Base-by-base conservation (phyloP, 2,329 filamentous ascomycete genomes). In the Cercospora sp. region DNA sequence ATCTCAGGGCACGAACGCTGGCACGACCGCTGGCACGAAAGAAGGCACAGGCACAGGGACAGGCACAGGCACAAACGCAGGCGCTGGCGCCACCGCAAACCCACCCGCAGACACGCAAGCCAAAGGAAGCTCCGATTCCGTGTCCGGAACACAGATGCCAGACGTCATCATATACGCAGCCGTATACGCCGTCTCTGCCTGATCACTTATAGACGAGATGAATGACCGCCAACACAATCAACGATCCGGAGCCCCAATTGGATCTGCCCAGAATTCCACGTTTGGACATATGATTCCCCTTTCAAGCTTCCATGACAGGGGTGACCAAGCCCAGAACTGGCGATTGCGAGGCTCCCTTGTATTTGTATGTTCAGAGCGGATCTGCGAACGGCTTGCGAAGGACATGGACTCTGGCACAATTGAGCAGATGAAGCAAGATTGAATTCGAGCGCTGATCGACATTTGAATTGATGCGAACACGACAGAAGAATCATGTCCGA, bases 151-250 rank as follows among this genome's bases (percentile, higher is more conserved):
- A 16, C 70, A 72, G 40, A 36, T 58, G 31, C 18, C 31, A 3
- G 42, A 68, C n/a, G 23, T 20, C 26, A 69, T 51, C 16, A 62
- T 73, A 26, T 53, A 68, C 26, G 69, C 68, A 18, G 67, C 65
- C 8, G 69, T 73, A 30, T 72, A 72, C 45, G 71, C 71, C 9
- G 53, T 64, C 3, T 57, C 62, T 18, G 51, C 62, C 5, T 59
- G 18, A 36, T 20, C 26, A 8, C 8, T 16, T 36, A n/a, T 26
- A 3, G n/a, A 10, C 55, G 28, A 31, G 10, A 30, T 16, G 9
- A 45, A 7, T 33, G 6, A 42, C 10, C 51, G n/a, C 16, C 51
- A 20, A 16, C 31, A 28, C 10, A 55, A 55, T 30, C 48, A 16
- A 4, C 23, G 1, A 8, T 8, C 12, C 48, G 23, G 16, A 28